These are phyloP conservation scores for Ricinus communis DNA, from an alignment of 345 rosid species.

Conservation along the genomic window DNA sequence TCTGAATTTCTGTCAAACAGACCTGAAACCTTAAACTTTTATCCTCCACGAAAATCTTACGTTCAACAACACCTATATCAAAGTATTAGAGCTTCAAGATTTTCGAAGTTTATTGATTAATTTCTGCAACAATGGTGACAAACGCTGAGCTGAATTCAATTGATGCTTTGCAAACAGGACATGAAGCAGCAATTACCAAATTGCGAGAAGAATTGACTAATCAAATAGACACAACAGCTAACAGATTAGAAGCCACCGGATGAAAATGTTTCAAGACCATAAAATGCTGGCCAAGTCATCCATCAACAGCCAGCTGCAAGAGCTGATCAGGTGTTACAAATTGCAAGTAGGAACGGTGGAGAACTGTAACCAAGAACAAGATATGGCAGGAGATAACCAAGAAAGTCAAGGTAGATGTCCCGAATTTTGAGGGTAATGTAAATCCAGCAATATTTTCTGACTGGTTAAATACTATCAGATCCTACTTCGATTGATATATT, in stretches of 20 bases:
- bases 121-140: neutral
- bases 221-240: neutral
- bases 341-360: neutral
- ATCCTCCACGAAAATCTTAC: no score
- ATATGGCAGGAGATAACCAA: neutral
- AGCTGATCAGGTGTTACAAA: neutral
- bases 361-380: neutral
- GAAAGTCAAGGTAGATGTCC: neutral
- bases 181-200: neutral
- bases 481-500: slow-evolving; percentile 3
- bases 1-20: no score
- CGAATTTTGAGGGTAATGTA: neutral
- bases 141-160: neutral
- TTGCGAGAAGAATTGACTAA: neutral
- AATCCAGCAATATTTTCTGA: neutral
- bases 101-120: neutral
- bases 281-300: neutral
- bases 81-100: neutral
- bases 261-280: neutral
- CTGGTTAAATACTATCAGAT: neutral
- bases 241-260: neutral
- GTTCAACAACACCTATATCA: no score
- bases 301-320: neutral
- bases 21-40: no score
- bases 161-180: neutral